Percentiles rank a stretch among this genome's conserved stretches.
Conservation (phyloP, 1,284 basidiomycete species). For the Entoloma clypeatum region DNA sequence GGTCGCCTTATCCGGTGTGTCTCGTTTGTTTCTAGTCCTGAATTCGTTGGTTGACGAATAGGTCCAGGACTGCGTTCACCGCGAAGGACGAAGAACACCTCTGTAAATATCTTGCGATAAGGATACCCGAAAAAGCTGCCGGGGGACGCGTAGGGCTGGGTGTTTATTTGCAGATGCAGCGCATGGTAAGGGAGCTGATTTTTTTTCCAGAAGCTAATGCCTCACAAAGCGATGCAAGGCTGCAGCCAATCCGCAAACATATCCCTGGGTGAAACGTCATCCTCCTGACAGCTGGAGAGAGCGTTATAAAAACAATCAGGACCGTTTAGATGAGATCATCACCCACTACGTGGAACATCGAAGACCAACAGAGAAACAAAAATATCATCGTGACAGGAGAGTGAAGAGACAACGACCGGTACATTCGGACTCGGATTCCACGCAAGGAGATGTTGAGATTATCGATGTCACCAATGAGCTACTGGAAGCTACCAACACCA, state of each 20-base stretch:
- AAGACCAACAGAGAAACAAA: slow-evolving; percentile 22
- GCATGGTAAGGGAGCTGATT: slow-evolving; percentile 22
- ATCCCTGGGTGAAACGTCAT: slow-evolving; percentile 60
- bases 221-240: slow-evolving; percentile 15
- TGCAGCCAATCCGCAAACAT: slow-evolving; percentile 30
- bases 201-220: slow-evolving; percentile 1
- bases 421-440: slow-evolving; percentile 13
- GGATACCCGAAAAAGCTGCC: slow-evolving; percentile 28
- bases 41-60: slow-evolving; percentile 1
- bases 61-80: slow-evolving; percentile 30
- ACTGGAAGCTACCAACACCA: too few relatives aligned
- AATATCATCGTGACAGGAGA: slow-evolving; percentile 22
- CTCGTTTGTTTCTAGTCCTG: neutral
- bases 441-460: slow-evolving; percentile 16
- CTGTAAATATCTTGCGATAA: slow-evolving; percentile 32
- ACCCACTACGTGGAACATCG: slow-evolving; percentile 35
- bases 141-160: slow-evolving; percentile 37
- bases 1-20: slow-evolving; percentile 22
- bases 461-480: too few relatives aligned
- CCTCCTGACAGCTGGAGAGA: slow-evolving; percentile 72
- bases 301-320: slow-evolving; percentile 62
- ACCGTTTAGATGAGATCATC: slow-evolving; percentile 51
- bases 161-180: slow-evolving; percentile 32
- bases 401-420: slow-evolving; percentile 11
- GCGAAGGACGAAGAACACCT: slow-evolving; percentile 34